Conservation (phyloP, 2,329 filamentous ascomycete genomes). For the Aspergillus piperis region DNA sequence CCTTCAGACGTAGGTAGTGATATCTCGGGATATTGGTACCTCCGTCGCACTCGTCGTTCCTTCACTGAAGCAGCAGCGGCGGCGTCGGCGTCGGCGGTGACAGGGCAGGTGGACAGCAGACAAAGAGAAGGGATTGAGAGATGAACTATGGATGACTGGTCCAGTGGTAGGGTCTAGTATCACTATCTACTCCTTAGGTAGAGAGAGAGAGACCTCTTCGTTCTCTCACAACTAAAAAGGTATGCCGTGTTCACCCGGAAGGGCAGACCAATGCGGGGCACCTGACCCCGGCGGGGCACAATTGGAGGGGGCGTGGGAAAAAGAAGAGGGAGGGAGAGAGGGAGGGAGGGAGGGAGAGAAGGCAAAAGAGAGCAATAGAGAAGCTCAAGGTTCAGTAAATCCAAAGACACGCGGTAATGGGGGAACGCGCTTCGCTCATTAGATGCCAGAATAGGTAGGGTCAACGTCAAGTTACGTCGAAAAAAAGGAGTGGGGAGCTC, state of each 20-base stretch:
- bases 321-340: constrained; percentile 3
- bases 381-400: not conserved
- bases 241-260: constrained; percentile 6
- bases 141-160: too few relatives aligned
- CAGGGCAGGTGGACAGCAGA: not conserved
- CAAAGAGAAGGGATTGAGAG: not conserved
- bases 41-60: not conserved
- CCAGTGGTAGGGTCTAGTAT: not conserved
- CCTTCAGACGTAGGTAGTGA: not conserved
- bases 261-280: constrained; percentile 13
- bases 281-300: constrained; percentile 4
- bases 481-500: constrained; percentile 20
- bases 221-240: not conserved
- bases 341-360: not conserved
- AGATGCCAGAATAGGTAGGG: constrained; percentile 1
- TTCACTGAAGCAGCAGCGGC: not conserved
- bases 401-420: not conserved
- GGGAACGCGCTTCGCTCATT: not conserved
- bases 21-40: not conserved
- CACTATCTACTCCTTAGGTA: not conserved
- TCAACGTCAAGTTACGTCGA: constrained; percentile 4
- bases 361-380: constrained; percentile 1
- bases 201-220: not conserved
- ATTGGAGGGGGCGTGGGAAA: not conserved
- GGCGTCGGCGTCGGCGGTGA: not conserved